A percentile compares a stretch with the other conserved stretches of the same genome.
phyloP scores from a whole-genome alignment of 371 early-diverging fungal genomes.

The Massospora cicadina region DNA sequence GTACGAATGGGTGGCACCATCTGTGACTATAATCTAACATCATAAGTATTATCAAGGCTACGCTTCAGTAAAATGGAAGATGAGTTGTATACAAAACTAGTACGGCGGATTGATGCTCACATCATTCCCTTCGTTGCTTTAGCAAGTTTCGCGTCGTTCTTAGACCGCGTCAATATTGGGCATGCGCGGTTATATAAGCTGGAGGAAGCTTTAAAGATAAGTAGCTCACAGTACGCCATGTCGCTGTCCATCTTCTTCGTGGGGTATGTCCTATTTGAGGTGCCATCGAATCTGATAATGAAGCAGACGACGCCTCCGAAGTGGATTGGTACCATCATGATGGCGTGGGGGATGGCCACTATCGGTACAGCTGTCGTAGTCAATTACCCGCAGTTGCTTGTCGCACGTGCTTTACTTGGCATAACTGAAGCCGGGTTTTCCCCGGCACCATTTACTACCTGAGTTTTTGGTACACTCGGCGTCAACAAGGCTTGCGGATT shows the following conservation, averaged over 20 bases:
- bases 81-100: conserved; percentile 16
- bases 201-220: conserved; percentile 17
- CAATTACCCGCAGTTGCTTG: conserved; percentile 25
- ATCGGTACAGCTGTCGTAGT: conserved; percentile 20
- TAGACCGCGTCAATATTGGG: conserved; percentile 43
- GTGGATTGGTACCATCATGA: conserved; percentile 55
- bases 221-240: background rate
- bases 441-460: conserved; percentile 54
- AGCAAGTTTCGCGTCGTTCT: conserved; percentile 29
- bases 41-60: too few relatives aligned
- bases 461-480: conserved; percentile 53
- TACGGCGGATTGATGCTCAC: conserved; percentile 31
- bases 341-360: conserved; percentile 35
- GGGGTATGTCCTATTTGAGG: conserved; percentile 38
- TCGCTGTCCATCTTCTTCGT: conserved; percentile 12
- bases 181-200: conserved; percentile 27
- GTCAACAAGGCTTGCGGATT: conserved; percentile 52
- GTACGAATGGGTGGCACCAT: too few relatives aligned
- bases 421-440: conserved; percentile 48
- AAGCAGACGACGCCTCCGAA: conserved; percentile 35
- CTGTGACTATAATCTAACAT: too few relatives aligned
- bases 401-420: conserved; percentile 47
- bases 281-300: conserved; percentile 39
- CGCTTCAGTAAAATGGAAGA: too few relatives aligned
- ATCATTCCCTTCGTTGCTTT: conserved; percentile 29